Evolutionary conservation across 192 early-diverging fungal genomes (phyloP).

Genomic region (Piromyces finnis): DNA sequence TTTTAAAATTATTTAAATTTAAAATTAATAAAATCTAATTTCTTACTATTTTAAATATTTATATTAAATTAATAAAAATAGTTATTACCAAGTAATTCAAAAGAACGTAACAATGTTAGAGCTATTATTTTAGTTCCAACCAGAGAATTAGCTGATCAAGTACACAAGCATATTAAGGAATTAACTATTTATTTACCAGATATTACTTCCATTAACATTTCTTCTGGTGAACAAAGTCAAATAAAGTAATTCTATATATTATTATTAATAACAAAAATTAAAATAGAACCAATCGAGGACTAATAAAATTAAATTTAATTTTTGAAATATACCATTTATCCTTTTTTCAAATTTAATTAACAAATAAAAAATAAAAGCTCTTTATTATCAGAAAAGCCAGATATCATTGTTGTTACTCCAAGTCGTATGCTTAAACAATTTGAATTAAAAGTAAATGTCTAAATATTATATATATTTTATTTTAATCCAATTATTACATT

Average conservation of each 20-base stretch:
- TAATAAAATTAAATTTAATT: no score
- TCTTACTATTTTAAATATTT: no score
- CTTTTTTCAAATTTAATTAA: no score
- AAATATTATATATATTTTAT: background rate
- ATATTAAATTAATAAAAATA: background rate
- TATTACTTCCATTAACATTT: background rate
- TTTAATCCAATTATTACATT: no score
- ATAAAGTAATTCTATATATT: background rate
- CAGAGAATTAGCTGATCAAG: slow-evolving; percentile 87
- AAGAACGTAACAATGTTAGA: slow-evolving; percentile 9
- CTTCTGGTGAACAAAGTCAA: background rate
- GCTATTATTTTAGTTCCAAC: slow-evolving; percentile 84
- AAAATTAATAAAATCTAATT: no score
- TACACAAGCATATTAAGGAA: slow-evolving; percentile 52
- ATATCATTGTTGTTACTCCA: slow-evolving; percentile 80
- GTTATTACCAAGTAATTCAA: background rate
- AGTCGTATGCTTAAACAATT: slow-evolving; percentile 61
- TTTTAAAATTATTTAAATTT: no score
- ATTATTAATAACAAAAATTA: no score
- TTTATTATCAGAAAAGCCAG: slow-evolving; percentile 60
- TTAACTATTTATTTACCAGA: slow-evolving; percentile 44
- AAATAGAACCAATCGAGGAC: no score
- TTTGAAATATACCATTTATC: no score
- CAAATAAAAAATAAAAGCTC: slow-evolving; percentile 33
- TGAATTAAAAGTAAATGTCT: slow-evolving; percentile 21